Base-by-base conservation (phyloP, 768 basidiomycete species). In the Pulveroboletus ravenelii region DNA sequence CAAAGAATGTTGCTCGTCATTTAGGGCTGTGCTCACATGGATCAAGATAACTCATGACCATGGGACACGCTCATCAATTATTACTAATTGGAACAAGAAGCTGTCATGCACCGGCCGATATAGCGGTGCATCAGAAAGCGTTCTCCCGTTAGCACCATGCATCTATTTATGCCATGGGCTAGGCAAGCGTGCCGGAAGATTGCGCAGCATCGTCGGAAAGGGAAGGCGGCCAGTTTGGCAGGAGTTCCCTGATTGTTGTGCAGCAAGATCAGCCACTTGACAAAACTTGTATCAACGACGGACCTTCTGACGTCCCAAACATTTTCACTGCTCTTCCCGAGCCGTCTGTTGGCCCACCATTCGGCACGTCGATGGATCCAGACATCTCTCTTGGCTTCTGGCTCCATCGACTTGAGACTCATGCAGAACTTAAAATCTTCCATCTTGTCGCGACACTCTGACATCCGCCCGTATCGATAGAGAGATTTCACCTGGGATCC, bases 391-490 rank as follows among this genome's bases (percentile, higher is more conserved):
- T 82, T 80, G 60, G 84, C 79, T 49, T 93, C 92, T 14, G 84
- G 82, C 46, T 85, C 78, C 68, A 89, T 72, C 12, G 80, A 75
- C 69, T 93, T 95, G 53, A 87, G 72, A 53, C 83, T 85, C 74
- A 95, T 73, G 70, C 95, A 99, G 69, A 89, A 95, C 70, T 96
- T 96, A 78, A 95, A 94, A 60, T 95, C 93, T 51, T 91, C 85
- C 63, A 85, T 77, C 65, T 95, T 93, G 40, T 76, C 74, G 0
- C 72, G 74, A 69, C 94, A 97, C 48, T 82, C 79, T 0, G 80
- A 70, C 54, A 79, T 74, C 49, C 82, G 78, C 7, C 95, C 95
- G 57, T 86, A 83, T 62, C 95, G 81, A 69, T 98, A 98, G 47
- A 97, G 70, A 2, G 87, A 85, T 60, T 85, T 87, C 43, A 93